Conservation (phyloP, 1,284 basidiomycete genomes). For the Leccinum fallax region DNA sequence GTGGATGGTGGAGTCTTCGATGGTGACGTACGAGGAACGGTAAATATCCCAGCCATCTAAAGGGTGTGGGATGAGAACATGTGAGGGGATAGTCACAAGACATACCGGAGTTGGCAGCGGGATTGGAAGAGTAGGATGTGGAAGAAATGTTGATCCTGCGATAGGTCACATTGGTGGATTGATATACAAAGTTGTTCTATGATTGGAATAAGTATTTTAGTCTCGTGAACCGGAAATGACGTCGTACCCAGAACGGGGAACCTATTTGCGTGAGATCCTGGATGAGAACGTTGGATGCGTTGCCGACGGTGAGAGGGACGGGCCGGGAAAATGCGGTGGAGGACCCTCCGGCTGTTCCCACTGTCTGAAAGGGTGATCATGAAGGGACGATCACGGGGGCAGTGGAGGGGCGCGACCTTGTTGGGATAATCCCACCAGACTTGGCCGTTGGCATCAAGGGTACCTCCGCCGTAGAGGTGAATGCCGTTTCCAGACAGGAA, state of each 20-base stretch:
- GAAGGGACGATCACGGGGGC: slow-evolving; percentile 11
- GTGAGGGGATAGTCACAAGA: fast-evolving
- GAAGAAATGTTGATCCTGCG: slow-evolving; percentile 30
- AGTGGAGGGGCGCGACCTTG: slow-evolving; percentile 13
- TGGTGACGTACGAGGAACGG: slow-evolving; percentile 41
- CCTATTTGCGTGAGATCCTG: slow-evolving; percentile 42
- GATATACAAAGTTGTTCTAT: slow-evolving; percentile 34
- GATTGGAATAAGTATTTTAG: background rate
- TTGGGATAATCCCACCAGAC: slow-evolving; percentile 41
- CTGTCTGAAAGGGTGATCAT: slow-evolving; percentile 16
- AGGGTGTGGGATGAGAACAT: background rate
- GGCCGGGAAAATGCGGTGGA: slow-evolving; percentile 46
- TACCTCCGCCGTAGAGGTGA: slow-evolving; percentile 46
- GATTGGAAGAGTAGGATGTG: slow-evolving; percentile 27
- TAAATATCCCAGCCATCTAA: slow-evolving; percentile 54
- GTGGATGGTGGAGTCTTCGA: slow-evolving; percentile 41
- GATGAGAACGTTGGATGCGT: slow-evolving; percentile 46
- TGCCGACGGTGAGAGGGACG: slow-evolving; percentile 47
- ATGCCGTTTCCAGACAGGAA: slow-evolving; percentile 48
- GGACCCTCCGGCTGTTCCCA: slow-evolving; percentile 23
- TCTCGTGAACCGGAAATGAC: background rate
- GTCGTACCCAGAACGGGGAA: slow-evolving; percentile 37
- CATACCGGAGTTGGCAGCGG: slow-evolving; percentile 26
- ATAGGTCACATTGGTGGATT: slow-evolving; percentile 33
- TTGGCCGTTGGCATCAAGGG: slow-evolving; percentile 44